phyloP scores from a whole-genome alignment of 768 basidiomycete genomes.

The Calvatia gigantea region DNA sequence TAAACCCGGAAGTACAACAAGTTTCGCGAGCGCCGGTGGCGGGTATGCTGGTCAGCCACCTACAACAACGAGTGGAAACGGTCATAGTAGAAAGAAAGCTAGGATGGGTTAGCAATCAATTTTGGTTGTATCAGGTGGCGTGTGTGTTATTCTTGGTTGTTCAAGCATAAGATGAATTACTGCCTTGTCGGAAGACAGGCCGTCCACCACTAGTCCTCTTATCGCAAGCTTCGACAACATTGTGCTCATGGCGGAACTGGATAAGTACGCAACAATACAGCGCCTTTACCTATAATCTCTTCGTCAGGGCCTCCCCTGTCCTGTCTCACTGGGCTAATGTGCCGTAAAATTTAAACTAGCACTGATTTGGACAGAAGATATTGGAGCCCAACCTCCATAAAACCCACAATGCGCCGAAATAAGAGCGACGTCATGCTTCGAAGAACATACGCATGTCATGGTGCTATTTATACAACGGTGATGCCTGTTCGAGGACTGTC shows the following conservation, averaged over 20 bases:
- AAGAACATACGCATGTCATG: background rate
- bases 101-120: slow-evolving; percentile 37
- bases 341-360: background rate
- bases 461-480: background rate
- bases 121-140: background rate
- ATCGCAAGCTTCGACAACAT: background rate
- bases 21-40: slow-evolving; percentile 63
- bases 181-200: background rate
- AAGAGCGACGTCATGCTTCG: slow-evolving; percentile 4
- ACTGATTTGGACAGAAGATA: background rate
- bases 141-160: background rate
- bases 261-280: background rate
- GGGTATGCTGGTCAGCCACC: slow-evolving; percentile 33
- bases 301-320: background rate
- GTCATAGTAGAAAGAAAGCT: slow-evolving; percentile 55
- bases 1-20: slow-evolving; percentile 58
- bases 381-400: background rate
- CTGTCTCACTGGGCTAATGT: background rate
- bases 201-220: background rate
- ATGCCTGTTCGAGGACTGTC: too few relatives aligned
- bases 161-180: slow-evolving; percentile 3
- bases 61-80: slow-evolving; percentile 28
- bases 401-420: slow-evolving; percentile 3
- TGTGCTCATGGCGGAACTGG: background rate
- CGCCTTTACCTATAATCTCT: background rate